These are phyloP conservation scores for Candida ascalaphidarum DNA, from an alignment of 805 yeast genomes.

Conservation along the genomic window DNA sequence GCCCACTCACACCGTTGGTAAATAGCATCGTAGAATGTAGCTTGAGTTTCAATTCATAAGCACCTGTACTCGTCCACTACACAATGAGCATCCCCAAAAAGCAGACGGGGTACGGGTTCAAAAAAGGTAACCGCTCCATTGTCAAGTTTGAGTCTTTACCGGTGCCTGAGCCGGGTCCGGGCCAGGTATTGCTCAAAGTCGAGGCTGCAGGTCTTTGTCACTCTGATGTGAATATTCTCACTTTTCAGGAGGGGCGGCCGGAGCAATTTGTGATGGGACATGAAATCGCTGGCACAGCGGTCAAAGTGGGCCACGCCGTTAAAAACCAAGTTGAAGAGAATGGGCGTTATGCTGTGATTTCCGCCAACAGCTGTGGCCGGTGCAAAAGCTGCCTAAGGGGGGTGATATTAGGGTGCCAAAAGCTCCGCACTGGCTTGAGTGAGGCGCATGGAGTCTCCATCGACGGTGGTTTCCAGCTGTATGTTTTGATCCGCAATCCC, in stretches of 20 bases:
- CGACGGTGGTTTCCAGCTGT: conserved; percentile 36
- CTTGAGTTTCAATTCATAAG: too few species aligned
- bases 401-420: too few species aligned
- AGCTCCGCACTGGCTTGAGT: conserved; percentile 18
- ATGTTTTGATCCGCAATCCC: conserved; percentile 26
- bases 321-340: conserved; percentile 24
- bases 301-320: conserved; percentile 20
- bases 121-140: conserved; percentile 12
- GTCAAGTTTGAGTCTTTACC: conserved; percentile 19
- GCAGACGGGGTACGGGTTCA: too few species aligned
- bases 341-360: conserved; percentile 19
- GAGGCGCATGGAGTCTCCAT: conserved; percentile 25
- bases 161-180: conserved; percentile 18
- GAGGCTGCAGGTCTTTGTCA: conserved; percentile 38
- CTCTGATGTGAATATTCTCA: conserved; percentile 32
- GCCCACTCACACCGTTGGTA: too few species aligned
- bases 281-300: conserved; percentile 33
- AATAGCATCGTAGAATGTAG: too few species aligned
- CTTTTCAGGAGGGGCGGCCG: conserved; percentile 9
- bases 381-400: conserved; percentile 27
- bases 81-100: too few species aligned
- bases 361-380: conserved; percentile 23
- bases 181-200: conserved; percentile 26
- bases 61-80: too few species aligned
- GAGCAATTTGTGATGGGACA: conserved; percentile 35